phyloP scores from a whole-genome alignment of 2,329 filamentous ascomycete genomes.

The Rhexocercosporidium sp. region DNA sequence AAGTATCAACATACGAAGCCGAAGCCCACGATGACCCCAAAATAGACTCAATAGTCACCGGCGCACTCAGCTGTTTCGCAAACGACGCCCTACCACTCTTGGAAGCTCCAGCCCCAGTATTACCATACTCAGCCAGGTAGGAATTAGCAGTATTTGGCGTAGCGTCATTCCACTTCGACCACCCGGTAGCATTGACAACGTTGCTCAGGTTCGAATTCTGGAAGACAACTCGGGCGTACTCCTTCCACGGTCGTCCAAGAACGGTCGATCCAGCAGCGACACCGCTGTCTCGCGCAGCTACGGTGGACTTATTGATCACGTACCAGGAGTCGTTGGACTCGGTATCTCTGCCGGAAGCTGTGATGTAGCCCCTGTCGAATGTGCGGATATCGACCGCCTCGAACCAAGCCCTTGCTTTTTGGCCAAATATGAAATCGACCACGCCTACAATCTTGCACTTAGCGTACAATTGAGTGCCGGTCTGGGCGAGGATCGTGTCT shows the following conservation, averaged over 20 bases:
- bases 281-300: conserved; percentile 49
- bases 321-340: conserved; percentile 51
- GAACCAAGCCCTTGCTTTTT: conserved; percentile 57
- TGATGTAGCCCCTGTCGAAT: conserved; percentile 54
- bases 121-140: conserved; percentile 56
- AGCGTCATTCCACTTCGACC: conserved; percentile 53
- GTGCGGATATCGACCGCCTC: conserved; percentile 48
- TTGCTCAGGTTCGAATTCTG: conserved; percentile 52
- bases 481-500: conserved; percentile 57
- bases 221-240: conserved; percentile 56
- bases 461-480: conserved; percentile 60
- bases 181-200: conserved; percentile 56
- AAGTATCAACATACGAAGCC: conserved; percentile 33
- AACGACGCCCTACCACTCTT: conserved; percentile 29
- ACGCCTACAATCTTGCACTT: conserved; percentile 61
- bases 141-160: conserved; percentile 51
- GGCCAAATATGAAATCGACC: conserved; percentile 65
- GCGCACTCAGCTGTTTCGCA: conserved; percentile 18
- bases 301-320: conserved; percentile 58
- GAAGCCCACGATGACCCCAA: conserved; percentile 20
- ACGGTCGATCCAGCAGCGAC: conserved; percentile 49
- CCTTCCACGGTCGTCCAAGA: conserved; percentile 59
- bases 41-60: conserved; percentile 23
- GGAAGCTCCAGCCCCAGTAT: conserved; percentile 52
- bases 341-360: conserved; percentile 49